phyloP scores from a whole-genome alignment of 805 yeast species.

The Saturnispora quitensis region DNA sequence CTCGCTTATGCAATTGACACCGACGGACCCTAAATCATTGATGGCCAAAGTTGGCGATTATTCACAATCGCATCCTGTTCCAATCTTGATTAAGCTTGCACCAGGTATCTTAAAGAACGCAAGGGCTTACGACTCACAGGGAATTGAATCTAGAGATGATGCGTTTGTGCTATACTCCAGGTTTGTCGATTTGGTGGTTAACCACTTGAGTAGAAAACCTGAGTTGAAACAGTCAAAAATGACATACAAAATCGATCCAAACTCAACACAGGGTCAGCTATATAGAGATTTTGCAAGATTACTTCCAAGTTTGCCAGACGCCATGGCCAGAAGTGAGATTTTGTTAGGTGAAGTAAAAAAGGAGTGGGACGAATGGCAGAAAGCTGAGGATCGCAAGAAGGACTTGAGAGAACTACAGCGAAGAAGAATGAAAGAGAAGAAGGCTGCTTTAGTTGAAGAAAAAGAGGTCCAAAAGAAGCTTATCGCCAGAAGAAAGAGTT shows the following conservation, averaged over 20 bases:
- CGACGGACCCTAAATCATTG: constrained; percentile 29
- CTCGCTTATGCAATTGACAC: constrained; percentile 9
- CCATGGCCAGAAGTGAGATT: constrained; percentile 27
- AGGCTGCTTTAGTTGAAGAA: constrained; percentile 12
- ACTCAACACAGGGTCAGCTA: constrained; percentile 19
- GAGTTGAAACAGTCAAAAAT: constrained; percentile 26
- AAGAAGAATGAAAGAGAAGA: constrained; percentile 14
- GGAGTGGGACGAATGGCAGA: constrained; percentile 19
- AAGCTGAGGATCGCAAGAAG: constrained; percentile 16
- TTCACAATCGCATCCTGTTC: constrained; percentile 40
- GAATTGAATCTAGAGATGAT: constrained; percentile 30
- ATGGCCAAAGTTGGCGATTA: constrained; percentile 41
- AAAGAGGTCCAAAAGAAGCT: constrained; percentile 6
- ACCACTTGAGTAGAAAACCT: constrained; percentile 39
- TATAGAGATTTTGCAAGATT: constrained; percentile 21
- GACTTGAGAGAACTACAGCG: constrained; percentile 18
- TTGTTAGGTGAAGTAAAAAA: constrained; percentile 21
- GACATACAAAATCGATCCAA: constrained; percentile 14
- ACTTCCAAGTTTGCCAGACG: constrained; percentile 16
- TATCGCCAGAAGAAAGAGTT: constrained; percentile 13
- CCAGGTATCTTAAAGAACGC: constrained; percentile 40
- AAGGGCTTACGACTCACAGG: constrained; percentile 34
- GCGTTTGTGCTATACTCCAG: constrained; percentile 51
- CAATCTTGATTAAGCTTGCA: constrained; percentile 48
- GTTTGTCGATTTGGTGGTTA: constrained; percentile 47